Base-by-base conservation (phyloP, 2,329 filamentous ascomycete species). In the Ophiostoma piceae region DNA sequence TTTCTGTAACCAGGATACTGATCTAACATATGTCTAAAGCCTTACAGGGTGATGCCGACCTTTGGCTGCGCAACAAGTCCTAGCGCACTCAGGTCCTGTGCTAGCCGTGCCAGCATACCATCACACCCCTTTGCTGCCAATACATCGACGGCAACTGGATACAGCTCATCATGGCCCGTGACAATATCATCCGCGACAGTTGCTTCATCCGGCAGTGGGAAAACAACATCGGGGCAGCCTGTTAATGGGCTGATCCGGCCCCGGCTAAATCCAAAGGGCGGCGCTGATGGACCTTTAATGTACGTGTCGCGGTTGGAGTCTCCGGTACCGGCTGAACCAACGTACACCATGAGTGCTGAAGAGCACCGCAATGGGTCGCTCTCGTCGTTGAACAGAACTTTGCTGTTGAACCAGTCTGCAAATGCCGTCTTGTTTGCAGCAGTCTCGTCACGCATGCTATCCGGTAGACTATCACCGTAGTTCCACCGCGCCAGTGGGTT, bases 1-100 rank as follows among this genome's bases (percentile, higher is more conserved):
- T 29, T 29, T 29, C 26, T 29, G 7, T 16, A 47, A 47, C 2
- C 19, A 47, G 7, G 7, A 16, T 47, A 16, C 19, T 6, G 19
- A 16, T 47, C 16, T n/a, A 47, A 60, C 62, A 37, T 19, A 1
- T 26, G 37, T 41, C 8, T n/a, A 8, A 8, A 6, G 4, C 29
- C 9, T 35, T 9, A 66, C 37, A 66, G 32, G 19, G 19, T 41
- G 16, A 11, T 37, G 19, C 62, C 32, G 16, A 35, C 37, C 29
- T 66, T 66, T 66, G 62, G 32, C 32, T 37, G 32, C 29, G 62
- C 62, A 11, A 57, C 51, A 11, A 57, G 51, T 57, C 51, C 51
- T 8, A 57, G 22, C 51, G 51, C 51, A 12, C 51, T 57, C n/a
- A 57, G 22, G 22, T 57, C 51, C 16, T 57, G 51, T 57, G 51